A percentile compares a stretch with the other conserved stretches of the same genome.
These are phyloP conservation scores for Leccinum uliginosum DNA, from an alignment of 768 basidiomycete species.

Conservation along the genomic window DNA sequence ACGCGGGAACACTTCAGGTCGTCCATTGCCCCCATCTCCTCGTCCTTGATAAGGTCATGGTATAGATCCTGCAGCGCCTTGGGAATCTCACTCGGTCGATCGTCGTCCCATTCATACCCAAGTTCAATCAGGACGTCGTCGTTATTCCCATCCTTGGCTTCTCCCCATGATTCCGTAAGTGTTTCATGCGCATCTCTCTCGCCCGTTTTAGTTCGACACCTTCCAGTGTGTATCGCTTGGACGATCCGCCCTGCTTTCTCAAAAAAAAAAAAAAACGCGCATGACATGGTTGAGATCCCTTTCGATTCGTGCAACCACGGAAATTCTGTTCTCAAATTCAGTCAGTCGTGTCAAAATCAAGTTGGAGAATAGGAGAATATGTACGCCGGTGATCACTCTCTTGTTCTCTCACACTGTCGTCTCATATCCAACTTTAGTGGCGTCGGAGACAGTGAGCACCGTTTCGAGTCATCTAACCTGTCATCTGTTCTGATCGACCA, in stretches of 20 bases:
- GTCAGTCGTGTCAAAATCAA: slow-evolving; percentile 10
- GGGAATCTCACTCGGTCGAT: slow-evolving; percentile 31
- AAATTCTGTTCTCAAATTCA: slow-evolving; percentile 19
- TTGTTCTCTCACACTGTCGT: neutral
- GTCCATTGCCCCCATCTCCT: slow-evolving; percentile 40
- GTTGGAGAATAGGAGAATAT: slow-evolving; percentile 8
- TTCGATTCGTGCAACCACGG: slow-evolving; percentile 29
- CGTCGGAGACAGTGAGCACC: slow-evolving; percentile 30
- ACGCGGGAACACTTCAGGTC: neutral
- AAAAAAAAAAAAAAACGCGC: slow-evolving; percentile 17
- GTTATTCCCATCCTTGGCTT: slow-evolving; percentile 37
- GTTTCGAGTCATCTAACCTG: neutral
- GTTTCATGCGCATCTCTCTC: neutral
- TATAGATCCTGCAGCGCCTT: slow-evolving; percentile 23
- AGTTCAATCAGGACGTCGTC: slow-evolving; percentile 36
- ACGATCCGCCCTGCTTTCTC: slow-evolving; percentile 23
- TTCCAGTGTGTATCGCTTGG: slow-evolving; percentile 36
- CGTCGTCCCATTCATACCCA: slow-evolving; percentile 6
- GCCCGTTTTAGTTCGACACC: neutral
- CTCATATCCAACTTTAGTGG: slow-evolving; percentile 13
- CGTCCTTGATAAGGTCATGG: slow-evolving; percentile 28
- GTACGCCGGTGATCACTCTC: slow-evolving; percentile 3
- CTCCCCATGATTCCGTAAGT: slow-evolving; percentile 33
- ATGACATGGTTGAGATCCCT: slow-evolving; percentile 28
- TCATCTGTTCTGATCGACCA: neutral